phyloP scores from a whole-genome alignment of 2,329 filamentous ascomycete species.

The Teratosphaeria destructans region DNA sequence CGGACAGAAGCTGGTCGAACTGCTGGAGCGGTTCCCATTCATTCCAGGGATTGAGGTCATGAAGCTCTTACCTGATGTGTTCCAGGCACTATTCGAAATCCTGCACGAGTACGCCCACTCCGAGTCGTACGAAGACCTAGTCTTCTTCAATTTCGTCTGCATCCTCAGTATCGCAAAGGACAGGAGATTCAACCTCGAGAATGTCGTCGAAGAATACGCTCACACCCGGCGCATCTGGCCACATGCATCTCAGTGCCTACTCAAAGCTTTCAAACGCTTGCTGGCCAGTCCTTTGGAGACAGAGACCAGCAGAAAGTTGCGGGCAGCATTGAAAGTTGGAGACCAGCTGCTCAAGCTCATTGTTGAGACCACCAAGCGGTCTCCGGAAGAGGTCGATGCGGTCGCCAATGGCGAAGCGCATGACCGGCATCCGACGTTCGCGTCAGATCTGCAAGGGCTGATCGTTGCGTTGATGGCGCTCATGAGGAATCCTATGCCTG shows the following conservation, averaged over 20 bases:
- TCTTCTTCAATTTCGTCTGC: constrained; percentile 81
- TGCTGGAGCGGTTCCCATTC: constrained; percentile 77
- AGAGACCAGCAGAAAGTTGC: constrained; percentile 70
- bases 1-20: constrained; percentile 58
- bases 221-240: constrained; percentile 86
- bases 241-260: constrained; percentile 77
- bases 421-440: constrained; percentile 63
- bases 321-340: constrained; percentile 90
- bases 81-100: constrained; percentile 84
- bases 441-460: constrained; percentile 70
- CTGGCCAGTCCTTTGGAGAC: constrained; percentile 74
- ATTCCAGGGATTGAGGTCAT: constrained; percentile 97
- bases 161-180: constrained; percentile 92
- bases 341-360: constrained; percentile 91
- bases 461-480: constrained; percentile 83
- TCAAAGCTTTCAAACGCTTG: constrained; percentile 75
- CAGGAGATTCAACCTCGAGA: constrained; percentile 80
- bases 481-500: constrained; percentile 78
- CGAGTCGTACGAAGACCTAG: constrained; percentile 82
- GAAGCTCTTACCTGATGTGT: constrained; percentile 79
- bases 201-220: constrained; percentile 84
- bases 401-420: constrained; percentile 70
- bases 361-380: constrained; percentile 74
- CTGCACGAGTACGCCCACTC: constrained; percentile 84
- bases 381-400: constrained; percentile 2